Base-by-base conservation (phyloP, 2,329 filamentous ascomycete genomes). In the Sporothrix globosa region DNA sequence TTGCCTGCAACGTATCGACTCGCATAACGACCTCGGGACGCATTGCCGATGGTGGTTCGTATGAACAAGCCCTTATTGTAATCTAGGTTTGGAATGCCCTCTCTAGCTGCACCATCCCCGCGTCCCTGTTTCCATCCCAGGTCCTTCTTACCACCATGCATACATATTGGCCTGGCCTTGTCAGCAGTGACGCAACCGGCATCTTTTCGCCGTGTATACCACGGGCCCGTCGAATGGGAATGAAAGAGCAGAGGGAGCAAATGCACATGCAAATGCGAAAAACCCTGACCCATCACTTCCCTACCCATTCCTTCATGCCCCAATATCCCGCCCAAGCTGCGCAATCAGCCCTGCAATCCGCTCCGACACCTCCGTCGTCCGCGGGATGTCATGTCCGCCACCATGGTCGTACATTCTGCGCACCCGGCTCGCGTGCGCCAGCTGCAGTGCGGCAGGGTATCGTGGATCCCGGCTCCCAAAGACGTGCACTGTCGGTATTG, bases 311-410 rank as follows among this genome's bases (percentile, higher is more conserved):
- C 5, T 7, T 66, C 19, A 66, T 10, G 27, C 27, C 4, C 61
- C 52, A 53, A 70, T 61, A 44, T 71, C 67, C 14, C 24, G 34
- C 13, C 56, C 71, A 53, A 79, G 63, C 68, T 75, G 70, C 73
- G 72, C 70, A n/a, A 80, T 34, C 71, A 80, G 54, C 53, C 69
- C 74, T 0, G 78, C 79, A 39, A 80, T 77, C 34, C 46, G 74
- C n/a, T 73, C 34, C 1, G 77, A 79, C 48, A 79, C 78, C 9
- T 74, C 75, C 0, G 75, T 79, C 58, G 77, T 76, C 71, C 79
- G 73, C n/a, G 79, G 79, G 24, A 81, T 79, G 46, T 81, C 80
- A 70, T 81, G 80, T 0, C 80, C 80, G 4, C 80, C 79, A 3
- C 77, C 75, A 56, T 81, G 79, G 66, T 81, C 79, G 71, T 77